A percentile compares a stretch with the other conserved stretches of the same genome.
These are phyloP conservation scores for Candida ortonii DNA, from an alignment of 805 yeast species.

Conservation along the genomic window DNA sequence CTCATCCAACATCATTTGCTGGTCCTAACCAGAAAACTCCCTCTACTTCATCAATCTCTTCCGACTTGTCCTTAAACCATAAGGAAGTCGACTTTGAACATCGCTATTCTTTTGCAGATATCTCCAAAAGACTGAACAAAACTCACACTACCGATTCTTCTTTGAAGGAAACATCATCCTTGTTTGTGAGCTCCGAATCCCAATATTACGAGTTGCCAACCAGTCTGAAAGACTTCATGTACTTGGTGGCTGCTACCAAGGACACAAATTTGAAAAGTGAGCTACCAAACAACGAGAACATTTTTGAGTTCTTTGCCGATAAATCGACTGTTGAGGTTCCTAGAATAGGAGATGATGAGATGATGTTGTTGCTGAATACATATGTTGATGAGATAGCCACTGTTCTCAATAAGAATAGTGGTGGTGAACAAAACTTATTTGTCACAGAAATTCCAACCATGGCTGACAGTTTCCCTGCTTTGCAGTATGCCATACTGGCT, in stretches of 20 bases:
- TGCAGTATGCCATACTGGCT: constrained; percentile 29
- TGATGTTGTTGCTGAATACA: constrained; percentile 30
- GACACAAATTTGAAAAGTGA: constrained; percentile 14
- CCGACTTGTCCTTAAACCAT: constrained; percentile 20
- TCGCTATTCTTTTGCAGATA: constrained; percentile 22
- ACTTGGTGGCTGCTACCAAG: constrained; percentile 33
- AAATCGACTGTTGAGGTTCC: constrained; percentile 24
- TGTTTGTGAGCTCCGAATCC: constrained; percentile 7
- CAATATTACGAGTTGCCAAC: constrained; percentile 31
- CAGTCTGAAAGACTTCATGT: constrained; percentile 40
- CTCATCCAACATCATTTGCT: constrained; percentile 1
- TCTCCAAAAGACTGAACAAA: constrained; percentile 6
- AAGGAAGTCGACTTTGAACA: constrained; percentile 25
- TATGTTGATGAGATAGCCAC: constrained; percentile 39
- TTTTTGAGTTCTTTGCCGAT: constrained; percentile 28
- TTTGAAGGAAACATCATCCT: constrained; percentile 11
- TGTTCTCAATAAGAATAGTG: constrained; percentile 18
- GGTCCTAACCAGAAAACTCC: constrained; percentile 7
- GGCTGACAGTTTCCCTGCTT: constrained; percentile 35
- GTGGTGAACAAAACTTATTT: constrained; percentile 33
- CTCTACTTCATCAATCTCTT: constrained; percentile 19
- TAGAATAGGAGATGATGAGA: constrained; percentile 32
- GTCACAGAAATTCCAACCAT: constrained; percentile 35
- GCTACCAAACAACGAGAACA: constrained; percentile 25
- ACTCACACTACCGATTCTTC: constrained; percentile 6